Evolutionary conservation across 139 green algal species (phyloP), one percentile per base, ranked within the genome.

Genomic region (Pleodorina starrii): DNA sequence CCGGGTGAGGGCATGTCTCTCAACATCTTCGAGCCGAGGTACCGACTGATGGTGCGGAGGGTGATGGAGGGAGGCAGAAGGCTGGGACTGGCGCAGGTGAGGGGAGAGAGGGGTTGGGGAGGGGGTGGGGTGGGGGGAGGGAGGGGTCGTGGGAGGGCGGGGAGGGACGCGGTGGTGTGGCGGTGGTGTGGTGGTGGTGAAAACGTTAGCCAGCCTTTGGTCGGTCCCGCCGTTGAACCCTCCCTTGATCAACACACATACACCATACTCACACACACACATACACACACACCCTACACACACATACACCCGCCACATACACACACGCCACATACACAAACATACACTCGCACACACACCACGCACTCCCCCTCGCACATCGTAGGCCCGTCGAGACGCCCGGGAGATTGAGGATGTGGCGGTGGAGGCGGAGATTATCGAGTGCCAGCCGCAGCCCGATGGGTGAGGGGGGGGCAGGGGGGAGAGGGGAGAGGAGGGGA

Each of bases 21-120:
- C 40, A 99, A 99, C 92, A 98, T 99, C 35, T 99, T 99, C 88
- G 98, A 99, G 91, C 97, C 97, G 11, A 85, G 94, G 35, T 99
- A 99, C 91, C 93, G 97, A 11, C 91, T 99, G 60, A 95, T 99
- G 95, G 92, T 99, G 21, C 93, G 97, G 6, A 90, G 96, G 21
- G 90, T 87, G 38, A 98, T 98, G 95, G 95, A 96, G 76, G 96
- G 95, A 60, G 94, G 89, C 77, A 85, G 93, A 17, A 88, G 91
- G 21, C 94, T 98, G 27, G 96, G 95, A 75, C 98, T 99, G 86
- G 38, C 63, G 32, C 44, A 89, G 50, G 77, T 84, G 44, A 32
- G 32, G 11, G 48, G 7, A 11, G 74, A 40, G 40, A 72, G 25
- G 32, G 19, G 32, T 14, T 77, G 27, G 75, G 11, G n/a, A 0